Percentiles rank a stretch among this genome's conserved stretches.
phyloP scores from a whole-genome alignment of 345 rosid genomes.

The Laguncularia racemosa region DNA sequence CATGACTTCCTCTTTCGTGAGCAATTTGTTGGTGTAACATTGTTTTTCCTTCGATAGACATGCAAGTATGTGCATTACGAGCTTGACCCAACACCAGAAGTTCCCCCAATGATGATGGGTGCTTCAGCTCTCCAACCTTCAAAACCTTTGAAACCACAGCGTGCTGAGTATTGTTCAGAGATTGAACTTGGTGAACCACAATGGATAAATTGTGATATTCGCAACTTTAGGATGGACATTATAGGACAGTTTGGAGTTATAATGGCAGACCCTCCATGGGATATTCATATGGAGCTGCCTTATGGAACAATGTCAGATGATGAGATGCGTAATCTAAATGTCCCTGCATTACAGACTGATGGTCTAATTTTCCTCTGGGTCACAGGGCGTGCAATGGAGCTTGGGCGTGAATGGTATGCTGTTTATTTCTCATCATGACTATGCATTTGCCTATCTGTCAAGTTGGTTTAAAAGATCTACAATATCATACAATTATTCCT shows the following conservation, averaged over 20 bases:
- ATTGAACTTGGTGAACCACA: constrained; percentile 98
- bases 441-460: constrained; percentile 3
- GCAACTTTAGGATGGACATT: constrained; percentile 88
- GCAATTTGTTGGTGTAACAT: neutral
- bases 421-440: neutral
- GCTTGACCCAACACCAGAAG: constrained; percentile 84
- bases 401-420: constrained; percentile 92
- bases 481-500: neutral
- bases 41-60: constrained; percentile 40
- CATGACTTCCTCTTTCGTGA: neutral
- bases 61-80: constrained; percentile 98
- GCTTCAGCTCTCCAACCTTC: constrained; percentile 34
- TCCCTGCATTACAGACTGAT: constrained; percentile 96
- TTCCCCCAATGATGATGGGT: constrained; percentile 44
- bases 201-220: constrained; percentile 95
- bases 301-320: constrained; percentile 99
- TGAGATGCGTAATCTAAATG: constrained; percentile 97
- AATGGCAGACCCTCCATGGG: constrained; percentile 99
- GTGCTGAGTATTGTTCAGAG: constrained; percentile 95
- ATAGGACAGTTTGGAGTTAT: constrained; percentile 95
- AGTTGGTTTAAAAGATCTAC: neutral
- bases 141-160: constrained; percentile 72
- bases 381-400: constrained; percentile 99
- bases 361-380: constrained; percentile 99
- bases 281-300: constrained; percentile 99